Conservation (phyloP, 169 alveolate species). For the Plasmodium billcollinsi region DNA sequence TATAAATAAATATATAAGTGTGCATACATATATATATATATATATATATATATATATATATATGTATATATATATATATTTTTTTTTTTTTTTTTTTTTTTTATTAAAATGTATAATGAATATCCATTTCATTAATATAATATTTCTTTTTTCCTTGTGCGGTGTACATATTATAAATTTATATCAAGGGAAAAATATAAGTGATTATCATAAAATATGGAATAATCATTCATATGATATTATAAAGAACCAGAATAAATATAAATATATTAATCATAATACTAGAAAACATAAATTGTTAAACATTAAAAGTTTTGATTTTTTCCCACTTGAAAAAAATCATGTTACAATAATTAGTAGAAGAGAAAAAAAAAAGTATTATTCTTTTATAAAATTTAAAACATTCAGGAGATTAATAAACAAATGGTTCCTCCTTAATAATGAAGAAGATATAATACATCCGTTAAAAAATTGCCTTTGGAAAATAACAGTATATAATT, state of each 20-base stretch:
- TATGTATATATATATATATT: background rate
- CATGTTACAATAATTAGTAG: background rate
- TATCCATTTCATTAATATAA: background rate
- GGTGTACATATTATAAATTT: too few species aligned
- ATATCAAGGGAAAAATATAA: too few species aligned
- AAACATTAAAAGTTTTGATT: too few species aligned
- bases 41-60: background rate
- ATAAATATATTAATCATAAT: too few species aligned
- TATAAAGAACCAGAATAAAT: too few species aligned
- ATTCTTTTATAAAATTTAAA: background rate
- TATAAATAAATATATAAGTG: background rate
- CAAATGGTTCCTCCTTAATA: background rate
- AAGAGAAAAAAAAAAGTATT: background rate
- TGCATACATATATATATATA: background rate
- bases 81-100: conserved; percentile 7
- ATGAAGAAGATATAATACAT: conserved; percentile 10
- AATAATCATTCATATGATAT: too few species aligned
- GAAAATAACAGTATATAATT: conserved; percentile 52
- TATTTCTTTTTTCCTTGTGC: background rate
- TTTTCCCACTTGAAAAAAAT: too few species aligned
- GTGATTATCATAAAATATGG: too few species aligned
- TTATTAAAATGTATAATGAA: conserved; percentile 1
- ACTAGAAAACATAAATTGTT: too few species aligned
- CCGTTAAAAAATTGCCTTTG: conserved; percentile 59
- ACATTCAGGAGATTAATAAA: conserved; percentile 6